Evolutionary conservation across 441 rosid genomes (phyloP), one percentile per base, ranked within the genome.

Genomic region (Macaranga tanarius): DNA sequence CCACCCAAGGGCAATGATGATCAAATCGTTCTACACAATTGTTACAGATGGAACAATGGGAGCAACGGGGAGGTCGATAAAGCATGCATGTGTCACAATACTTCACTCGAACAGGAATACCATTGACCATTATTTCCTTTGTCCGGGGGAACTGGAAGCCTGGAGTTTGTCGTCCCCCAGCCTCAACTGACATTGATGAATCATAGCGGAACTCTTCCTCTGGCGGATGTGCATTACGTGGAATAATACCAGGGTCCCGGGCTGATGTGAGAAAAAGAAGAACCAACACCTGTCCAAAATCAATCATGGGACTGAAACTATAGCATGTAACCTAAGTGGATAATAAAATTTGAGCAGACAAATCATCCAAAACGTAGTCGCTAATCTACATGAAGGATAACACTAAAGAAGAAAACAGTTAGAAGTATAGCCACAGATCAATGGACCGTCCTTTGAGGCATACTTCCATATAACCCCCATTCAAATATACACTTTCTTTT

Each of bases 1-100:
- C 97, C 54, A 93, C 94, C 98, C 98, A 93, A 44, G 97, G 96
- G 77, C 98, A 93, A 73, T 93, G 98, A 74, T 93, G 98, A 80
- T 93, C 98, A 81, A 91, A 93, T 62, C 96, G 86, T 80, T 90
- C 89, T 56, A 93, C 93, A 48, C 98, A 93, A 67, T 93, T 93
- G 79, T 90, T 84, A 82, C 99, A 94, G 76, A 94, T 90, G 69
- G 97, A 92, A 77, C 99, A 91, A 72, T 93, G 98, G 6, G 98
- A 93, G 81, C 92, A 89, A 72, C 96, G 96, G 28, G 97, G 98
- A 84, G 96, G 98, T 9, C 94, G 90, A 74, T 87, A 91, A 72
- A 91, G 92, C 97, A 93, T 90, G 86, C 98, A 93, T 10, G 97
- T 91, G 31, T 91, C 96, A 42, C 98, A 93, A 70, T 93, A 91